These are phyloP conservation scores for Calendula officinalis DNA, from an alignment of 129 eudicot genomes.

Conservation along the genomic window DNA sequence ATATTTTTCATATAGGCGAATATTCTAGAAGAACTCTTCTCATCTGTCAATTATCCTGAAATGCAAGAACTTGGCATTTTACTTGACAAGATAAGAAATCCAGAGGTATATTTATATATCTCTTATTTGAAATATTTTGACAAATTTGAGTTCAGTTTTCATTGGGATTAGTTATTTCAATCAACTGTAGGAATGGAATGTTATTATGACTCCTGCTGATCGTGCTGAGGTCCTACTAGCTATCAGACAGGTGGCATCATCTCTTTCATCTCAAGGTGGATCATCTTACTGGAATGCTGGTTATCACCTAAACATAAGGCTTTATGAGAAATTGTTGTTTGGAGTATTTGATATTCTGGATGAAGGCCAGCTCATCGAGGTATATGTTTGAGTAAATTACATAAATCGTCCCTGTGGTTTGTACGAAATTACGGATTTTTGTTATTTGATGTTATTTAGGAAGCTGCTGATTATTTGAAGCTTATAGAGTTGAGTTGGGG, in stretches of 20 bases:
- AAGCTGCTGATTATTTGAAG: slow-evolving; percentile 69
- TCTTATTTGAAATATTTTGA: slow-evolving; percentile 5
- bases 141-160: slow-evolving; percentile 3
- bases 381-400: slow-evolving; percentile 21
- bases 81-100: slow-evolving; percentile 65
- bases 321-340: slow-evolving; percentile 78
- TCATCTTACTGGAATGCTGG: slow-evolving; percentile 68
- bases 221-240: slow-evolving; percentile 63
- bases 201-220: slow-evolving; percentile 62
- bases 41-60: slow-evolving; percentile 50
- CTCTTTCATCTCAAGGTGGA: slow-evolving; percentile 66
- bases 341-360: slow-evolving; percentile 87
- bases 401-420: background rate
- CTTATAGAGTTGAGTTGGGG: slow-evolving; percentile 85
- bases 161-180: slow-evolving; percentile 2
- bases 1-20: slow-evolving; percentile 47
- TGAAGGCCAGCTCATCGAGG: slow-evolving; percentile 85
- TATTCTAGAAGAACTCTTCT: slow-evolving; percentile 74
- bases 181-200: slow-evolving; percentile 72
- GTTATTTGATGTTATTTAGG: slow-evolving; percentile 45
- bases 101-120: slow-evolving; percentile 48
- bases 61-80: slow-evolving; percentile 49
- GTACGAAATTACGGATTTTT: background rate
- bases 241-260: slow-evolving; percentile 59
- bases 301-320: slow-evolving; percentile 72